A percentile compares a stretch with the other conserved stretches of the same genome.
phyloP scores from a whole-genome alignment of 306 rosid genomes.

The Morella rubra region DNA sequence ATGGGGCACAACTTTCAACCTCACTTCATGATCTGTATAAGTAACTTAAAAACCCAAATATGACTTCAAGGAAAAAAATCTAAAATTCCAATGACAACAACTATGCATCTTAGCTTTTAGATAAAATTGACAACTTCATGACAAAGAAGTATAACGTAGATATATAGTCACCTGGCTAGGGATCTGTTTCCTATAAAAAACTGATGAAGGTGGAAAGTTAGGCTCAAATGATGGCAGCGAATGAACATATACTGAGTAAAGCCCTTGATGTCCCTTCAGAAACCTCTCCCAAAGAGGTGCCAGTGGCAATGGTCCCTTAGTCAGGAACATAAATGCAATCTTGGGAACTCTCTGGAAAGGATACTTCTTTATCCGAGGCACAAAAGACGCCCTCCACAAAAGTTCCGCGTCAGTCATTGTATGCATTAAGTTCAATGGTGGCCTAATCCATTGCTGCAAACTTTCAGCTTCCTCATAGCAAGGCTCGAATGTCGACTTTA shows the following conservation, averaged over 20 bases:
- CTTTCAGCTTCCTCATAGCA: slow-evolving; percentile 55
- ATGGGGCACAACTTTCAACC: not conserved
- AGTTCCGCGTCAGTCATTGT: slow-evolving; percentile 70
- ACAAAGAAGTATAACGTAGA: slow-evolving; percentile 20
- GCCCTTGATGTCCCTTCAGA: slow-evolving; percentile 64
- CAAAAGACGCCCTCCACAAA: slow-evolving; percentile 82
- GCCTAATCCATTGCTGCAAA: slow-evolving; percentile 63
- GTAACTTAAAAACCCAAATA: not conserved
- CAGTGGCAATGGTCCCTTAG: slow-evolving; percentile 88
- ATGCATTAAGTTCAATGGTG: slow-evolving; percentile 64
- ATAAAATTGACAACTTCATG: slow-evolving; percentile 6
- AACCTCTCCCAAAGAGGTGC: slow-evolving; percentile 98
- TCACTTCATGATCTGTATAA: not conserved
- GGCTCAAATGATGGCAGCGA: slow-evolving; percentile 73
- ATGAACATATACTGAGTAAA: slow-evolving; percentile 75
- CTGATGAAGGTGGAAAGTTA: slow-evolving; percentile 55
- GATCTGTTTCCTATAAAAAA: slow-evolving; percentile 69
- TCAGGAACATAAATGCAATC: slow-evolving; percentile 93
- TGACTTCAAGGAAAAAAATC: not conserved
- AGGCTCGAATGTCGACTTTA: slow-evolving; percentile 55
- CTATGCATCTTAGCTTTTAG: not conserved
- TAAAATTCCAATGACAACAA: not conserved
- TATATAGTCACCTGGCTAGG: slow-evolving; percentile 79
- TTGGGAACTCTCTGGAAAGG: slow-evolving; percentile 81
- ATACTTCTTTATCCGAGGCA: slow-evolving; percentile 53